Evolutionary conservation across 164 flowering plant genomes (phyloP).

Genomic region (Sedum album): DNA sequence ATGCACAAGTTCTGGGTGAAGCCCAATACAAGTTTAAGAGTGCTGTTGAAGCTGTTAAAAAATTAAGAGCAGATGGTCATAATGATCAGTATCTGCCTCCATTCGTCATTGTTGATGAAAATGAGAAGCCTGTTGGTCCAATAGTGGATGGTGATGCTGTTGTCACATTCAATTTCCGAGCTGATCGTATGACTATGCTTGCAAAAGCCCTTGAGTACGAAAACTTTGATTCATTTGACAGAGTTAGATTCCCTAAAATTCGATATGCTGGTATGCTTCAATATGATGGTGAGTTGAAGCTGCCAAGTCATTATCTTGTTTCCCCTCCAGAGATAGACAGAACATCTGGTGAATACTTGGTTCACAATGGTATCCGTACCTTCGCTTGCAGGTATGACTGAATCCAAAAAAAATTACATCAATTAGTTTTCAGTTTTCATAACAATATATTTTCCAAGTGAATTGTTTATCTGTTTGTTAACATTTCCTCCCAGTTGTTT

Average conservation of each 20-base stretch:
- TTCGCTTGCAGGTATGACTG: slow-evolving; percentile 87
- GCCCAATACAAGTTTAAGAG: slow-evolving; percentile 77
- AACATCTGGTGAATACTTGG: slow-evolving; percentile 93
- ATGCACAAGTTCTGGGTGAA: slow-evolving; percentile 98
- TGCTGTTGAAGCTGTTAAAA: slow-evolving; percentile 82
- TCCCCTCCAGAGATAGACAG: slow-evolving; percentile 95
- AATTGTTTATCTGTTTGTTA: too few species aligned
- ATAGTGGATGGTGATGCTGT: slow-evolving; percentile 96
- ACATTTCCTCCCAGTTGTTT: too few species aligned
- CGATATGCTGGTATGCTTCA: slow-evolving; percentile 97
- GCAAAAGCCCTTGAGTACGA: slow-evolving; percentile 90
- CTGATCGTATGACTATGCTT: slow-evolving; percentile 94
- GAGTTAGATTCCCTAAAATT: slow-evolving; percentile 84
- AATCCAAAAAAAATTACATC: too few species aligned
- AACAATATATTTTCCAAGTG: too few species aligned
- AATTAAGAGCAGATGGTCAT: slow-evolving; percentile 46
- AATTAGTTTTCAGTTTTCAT: too few species aligned
- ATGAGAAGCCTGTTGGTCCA: slow-evolving; percentile 78
- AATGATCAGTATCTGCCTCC: slow-evolving; percentile 88
- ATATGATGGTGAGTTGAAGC: slow-evolving; percentile 92
- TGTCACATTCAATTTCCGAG: slow-evolving; percentile 85
- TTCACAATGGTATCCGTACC: slow-evolving; percentile 75
- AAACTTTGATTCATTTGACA: slow-evolving; percentile 77
- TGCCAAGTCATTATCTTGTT: slow-evolving; percentile 78
- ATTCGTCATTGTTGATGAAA: slow-evolving; percentile 86